Conservation (phyloP, 2,329 filamentous ascomycete genomes). For the Hymenoscyphus repandus region DNA sequence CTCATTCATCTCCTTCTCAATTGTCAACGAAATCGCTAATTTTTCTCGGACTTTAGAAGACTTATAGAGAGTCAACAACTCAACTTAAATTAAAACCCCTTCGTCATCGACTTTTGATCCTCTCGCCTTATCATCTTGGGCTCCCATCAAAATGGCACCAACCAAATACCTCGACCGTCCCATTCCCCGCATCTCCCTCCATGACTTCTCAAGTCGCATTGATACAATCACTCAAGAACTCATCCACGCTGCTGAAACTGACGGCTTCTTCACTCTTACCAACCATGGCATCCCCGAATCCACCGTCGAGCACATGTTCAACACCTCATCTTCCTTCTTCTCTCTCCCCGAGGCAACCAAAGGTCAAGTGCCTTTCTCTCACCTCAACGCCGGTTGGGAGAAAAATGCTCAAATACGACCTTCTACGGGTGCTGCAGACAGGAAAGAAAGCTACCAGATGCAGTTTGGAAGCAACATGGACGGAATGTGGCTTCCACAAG, state of each 20-base stretch:
- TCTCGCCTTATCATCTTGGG: not conserved
- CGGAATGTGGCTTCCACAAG: constrained; percentile 30
- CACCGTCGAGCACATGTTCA: constrained; percentile 41
- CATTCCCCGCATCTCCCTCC: constrained; percentile 44
- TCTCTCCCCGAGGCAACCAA: constrained; percentile 43
- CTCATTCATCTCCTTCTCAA: too few relatives aligned
- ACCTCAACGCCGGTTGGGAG: constrained; percentile 47
- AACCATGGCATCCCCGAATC: constrained; percentile 40
- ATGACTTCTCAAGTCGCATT: constrained; percentile 46
- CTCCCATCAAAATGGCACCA: constrained; percentile 1
- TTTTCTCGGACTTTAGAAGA: too few relatives aligned
- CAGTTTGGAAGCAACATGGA: constrained; percentile 40
- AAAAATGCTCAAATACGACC: constrained; percentile 50
- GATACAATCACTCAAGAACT: constrained; percentile 48
- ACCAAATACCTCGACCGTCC: constrained; percentile 13
- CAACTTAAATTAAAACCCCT: too few relatives aligned
- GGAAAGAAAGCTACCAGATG: constrained; percentile 54
- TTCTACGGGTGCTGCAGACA: constrained; percentile 49
- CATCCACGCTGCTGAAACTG: constrained; percentile 48
- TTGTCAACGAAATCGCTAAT: too few relatives aligned
- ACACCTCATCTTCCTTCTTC: constrained; percentile 44
- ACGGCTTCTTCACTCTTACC: constrained; percentile 52
- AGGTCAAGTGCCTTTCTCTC: constrained; percentile 44
- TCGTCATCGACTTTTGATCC: too few relatives aligned
- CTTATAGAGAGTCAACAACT: too few relatives aligned